A percentile compares a stretch with the other conserved stretches of the same genome.
These are phyloP conservation scores for Polyporus tsugae DNA, from an alignment of 1,284 basidiomycete species.

Conservation along the genomic window DNA sequence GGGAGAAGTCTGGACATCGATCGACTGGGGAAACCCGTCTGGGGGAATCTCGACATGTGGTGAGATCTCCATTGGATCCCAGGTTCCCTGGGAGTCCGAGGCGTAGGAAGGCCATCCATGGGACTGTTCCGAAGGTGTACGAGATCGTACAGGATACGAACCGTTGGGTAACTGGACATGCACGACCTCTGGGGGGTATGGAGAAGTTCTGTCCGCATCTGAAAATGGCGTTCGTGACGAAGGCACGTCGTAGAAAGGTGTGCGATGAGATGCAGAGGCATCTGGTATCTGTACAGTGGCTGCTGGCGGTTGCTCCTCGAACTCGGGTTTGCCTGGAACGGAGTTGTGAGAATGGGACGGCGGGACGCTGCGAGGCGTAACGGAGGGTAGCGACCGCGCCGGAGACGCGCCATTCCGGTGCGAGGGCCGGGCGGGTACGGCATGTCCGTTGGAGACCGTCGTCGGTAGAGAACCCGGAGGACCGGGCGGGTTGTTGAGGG, in stretches of 20 bases:
- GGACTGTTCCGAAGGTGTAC: slow-evolving; percentile 31
- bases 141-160: slow-evolving; percentile 25
- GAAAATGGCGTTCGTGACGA: slow-evolving; percentile 28
- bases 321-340: slow-evolving; percentile 47
- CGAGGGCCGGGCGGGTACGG: slow-evolving; percentile 37
- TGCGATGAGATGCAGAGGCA: slow-evolving; percentile 63
- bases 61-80: slow-evolving; percentile 69
- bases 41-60: slow-evolving; percentile 52
- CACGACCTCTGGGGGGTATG: slow-evolving; percentile 33
- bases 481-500: slow-evolving; percentile 72
- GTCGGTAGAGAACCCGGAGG: slow-evolving; percentile 46
- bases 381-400: slow-evolving; percentile 50
- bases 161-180: slow-evolving; percentile 28
- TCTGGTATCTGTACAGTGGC: slow-evolving; percentile 53
- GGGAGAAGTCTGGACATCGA: slow-evolving; percentile 62
- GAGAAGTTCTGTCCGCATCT: slow-evolving; percentile 12
- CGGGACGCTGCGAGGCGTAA: slow-evolving; percentile 64
- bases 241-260: slow-evolving; percentile 55
- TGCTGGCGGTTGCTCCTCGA: slow-evolving; percentile 43
- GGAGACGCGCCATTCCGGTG: slow-evolving; percentile 47
- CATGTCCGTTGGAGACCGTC: slow-evolving; percentile 40
- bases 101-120: slow-evolving; percentile 42
- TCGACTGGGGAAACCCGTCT: slow-evolving; percentile 52
- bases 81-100: slow-evolving; percentile 45
- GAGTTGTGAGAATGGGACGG: slow-evolving; percentile 66